Percentiles rank a stretch among this genome's conserved stretches.
Evolutionary conservation across 2,329 filamentous ascomycete genomes (phyloP).

Genomic region (Sphaerulina musiva): DNA sequence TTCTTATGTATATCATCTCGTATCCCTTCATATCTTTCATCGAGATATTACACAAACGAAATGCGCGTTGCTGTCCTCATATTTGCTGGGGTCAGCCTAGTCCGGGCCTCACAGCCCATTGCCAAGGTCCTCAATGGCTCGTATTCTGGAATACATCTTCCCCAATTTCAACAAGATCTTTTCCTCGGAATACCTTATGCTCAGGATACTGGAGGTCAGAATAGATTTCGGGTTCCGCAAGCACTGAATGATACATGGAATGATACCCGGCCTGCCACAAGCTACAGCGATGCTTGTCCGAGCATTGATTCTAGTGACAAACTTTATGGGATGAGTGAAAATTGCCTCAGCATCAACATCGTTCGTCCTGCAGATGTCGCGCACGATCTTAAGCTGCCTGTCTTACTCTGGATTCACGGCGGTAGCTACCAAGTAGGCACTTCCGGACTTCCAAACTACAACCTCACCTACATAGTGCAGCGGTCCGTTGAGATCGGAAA

Average conservation of each 20-base stretch:
- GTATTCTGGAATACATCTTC: constrained; percentile 34
- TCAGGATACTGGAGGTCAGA: constrained; percentile 31
- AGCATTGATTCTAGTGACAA: constrained; percentile 12
- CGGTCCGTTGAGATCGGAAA: constrained; percentile 37
- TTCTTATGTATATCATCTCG: neutral
- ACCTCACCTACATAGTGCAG: constrained; percentile 55
- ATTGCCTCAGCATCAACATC: constrained; percentile 58
- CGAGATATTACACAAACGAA: neutral
- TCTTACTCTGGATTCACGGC: constrained; percentile 54
- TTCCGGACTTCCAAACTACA: constrained; percentile 41
- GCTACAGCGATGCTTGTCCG: constrained; percentile 21
- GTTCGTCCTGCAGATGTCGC: constrained; percentile 47
- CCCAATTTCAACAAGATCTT: constrained; percentile 41
- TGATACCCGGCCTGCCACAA: constrained; percentile 10
- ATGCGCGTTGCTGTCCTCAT: neutral
- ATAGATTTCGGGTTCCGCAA: constrained; percentile 31
- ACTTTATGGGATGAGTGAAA: constrained; percentile 34
- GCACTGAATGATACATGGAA: constrained; percentile 18
- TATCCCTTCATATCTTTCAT: neutral
- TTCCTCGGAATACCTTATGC: constrained; percentile 41
- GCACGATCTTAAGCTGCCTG: constrained; percentile 43
- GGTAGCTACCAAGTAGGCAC: constrained; percentile 21
- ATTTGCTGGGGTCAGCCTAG: neutral
- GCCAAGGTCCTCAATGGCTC: constrained; percentile 35
- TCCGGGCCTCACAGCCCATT: constrained; percentile 1